Evolutionary conservation across 768 basidiomycete species (phyloP), one percentile per base, ranked within the genome.

Genomic region (Pholiota microspora): DNA sequence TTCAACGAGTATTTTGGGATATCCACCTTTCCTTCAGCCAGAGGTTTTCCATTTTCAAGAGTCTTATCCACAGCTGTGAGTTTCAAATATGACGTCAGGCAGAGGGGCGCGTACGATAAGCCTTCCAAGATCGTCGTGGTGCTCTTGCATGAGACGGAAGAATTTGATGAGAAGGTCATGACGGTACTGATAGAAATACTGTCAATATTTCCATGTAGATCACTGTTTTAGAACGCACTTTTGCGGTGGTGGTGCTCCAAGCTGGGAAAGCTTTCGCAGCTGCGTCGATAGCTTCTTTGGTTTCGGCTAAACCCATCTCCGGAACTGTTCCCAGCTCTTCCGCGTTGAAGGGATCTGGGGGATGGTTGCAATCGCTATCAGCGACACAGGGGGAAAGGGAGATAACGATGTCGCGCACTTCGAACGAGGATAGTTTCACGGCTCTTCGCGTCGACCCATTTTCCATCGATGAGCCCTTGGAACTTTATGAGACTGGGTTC

Each of bases 21-120:
- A 36, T 49, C 36, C 57, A 89, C 90, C 81, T 90, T 89, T 31
- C 83, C 90, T 60, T 98, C 94, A 0, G 76, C 73, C 40, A 97
- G 73, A 7, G 94, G 80, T 73, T 98, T 99, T 31, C 97, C 97
- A 64, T 99, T 99, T 75, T 99, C 97, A 56, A 94, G 72, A 5
- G 93, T 95, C 92, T 93, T 36, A 29, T 47, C 46, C 68, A 34
- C 34, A 32, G 51, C 55, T 28, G 49, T 46, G 32, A 55, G 25
- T 16, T 46, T 27, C 9, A 27, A 49, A 16, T 51, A 31, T 49
- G 40, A 45, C 55, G 50, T 55, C 67, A 53, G 12, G 52, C 44
- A 16, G 12, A 45, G 38, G 47, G n/a, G 38, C 29, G 21, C 52
- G 66, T 49, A 91, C 92, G 60, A 97, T 92, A 55, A 99, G 82